Percentiles rank a stretch among this genome's conserved stretches.
Conservation (phyloP, 148 eudicot species). For the Camellia lanceoleosa region DNA sequence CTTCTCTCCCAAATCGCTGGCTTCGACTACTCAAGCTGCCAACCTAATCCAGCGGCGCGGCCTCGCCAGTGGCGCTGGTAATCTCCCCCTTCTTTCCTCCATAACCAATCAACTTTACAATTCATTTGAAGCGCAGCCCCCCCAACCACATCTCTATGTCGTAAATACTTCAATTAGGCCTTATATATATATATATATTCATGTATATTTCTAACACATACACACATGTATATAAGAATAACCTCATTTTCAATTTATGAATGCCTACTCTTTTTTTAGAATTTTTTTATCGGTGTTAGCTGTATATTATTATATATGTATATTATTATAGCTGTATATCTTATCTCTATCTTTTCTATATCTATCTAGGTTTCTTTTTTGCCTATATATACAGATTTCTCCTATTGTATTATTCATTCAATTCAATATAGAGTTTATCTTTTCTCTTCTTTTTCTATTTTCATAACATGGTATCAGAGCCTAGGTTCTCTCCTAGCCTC, state of each 20-base stretch:
- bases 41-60: constrained; percentile 43
- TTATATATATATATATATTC: neutral
- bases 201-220: neutral
- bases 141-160: neutral
- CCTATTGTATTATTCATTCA: no score
- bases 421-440: no score
- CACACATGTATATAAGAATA: neutral
- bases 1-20: constrained; percentile 21
- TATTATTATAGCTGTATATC: no score
- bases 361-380: no score
- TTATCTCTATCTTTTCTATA: no score
- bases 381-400: no score
- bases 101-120: no score
- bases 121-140: neutral
- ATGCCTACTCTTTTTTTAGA: neutral
- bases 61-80: constrained; percentile 40
- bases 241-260: neutral
- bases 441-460: no score
- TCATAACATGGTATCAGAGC: no score
- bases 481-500: no score
- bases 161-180: neutral
- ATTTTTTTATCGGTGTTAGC: no score
- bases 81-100: neutral
- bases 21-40: constrained; percentile 19
- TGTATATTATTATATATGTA: no score